Conservation (phyloP, 306 rosid genomes). For the Prunus salicina region DNA sequence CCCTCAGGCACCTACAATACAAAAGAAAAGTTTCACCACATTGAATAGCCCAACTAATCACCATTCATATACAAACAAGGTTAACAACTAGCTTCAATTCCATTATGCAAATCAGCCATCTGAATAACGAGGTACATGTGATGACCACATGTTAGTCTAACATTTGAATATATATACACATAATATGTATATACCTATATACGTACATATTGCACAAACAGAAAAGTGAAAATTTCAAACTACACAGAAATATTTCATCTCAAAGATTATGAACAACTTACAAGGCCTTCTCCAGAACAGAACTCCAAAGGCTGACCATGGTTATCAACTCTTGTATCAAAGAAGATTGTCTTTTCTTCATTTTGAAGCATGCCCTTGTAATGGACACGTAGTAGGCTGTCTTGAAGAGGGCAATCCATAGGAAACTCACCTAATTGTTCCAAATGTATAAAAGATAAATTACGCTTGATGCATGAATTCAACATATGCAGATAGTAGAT, state of each 20-base stretch:
- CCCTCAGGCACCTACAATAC: conserved; percentile 80
- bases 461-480: neutral
- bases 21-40: conserved; percentile 1
- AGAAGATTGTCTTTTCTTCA: conserved; percentile 66
- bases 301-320: conserved; percentile 88
- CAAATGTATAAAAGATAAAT: conserved; percentile 27
- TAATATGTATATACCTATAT: neutral
- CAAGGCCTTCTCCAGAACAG: conserved; percentile 96
- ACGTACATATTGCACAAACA: neutral
- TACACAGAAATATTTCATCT: conserved; percentile 18
- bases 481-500: neutral
- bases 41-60: conserved; percentile 8
- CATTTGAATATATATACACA: neutral
- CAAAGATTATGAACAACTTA: conserved; percentile 48
- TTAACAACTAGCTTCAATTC: neutral
- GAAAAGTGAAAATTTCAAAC: neutral
- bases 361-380: conserved; percentile 82
- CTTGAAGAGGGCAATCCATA: conserved; percentile 99
- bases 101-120: neutral
- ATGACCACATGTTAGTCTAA: neutral
- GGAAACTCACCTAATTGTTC: conserved; percentile 81
- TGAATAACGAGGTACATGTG: neutral
- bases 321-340: conserved; percentile 79
- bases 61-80: neutral
- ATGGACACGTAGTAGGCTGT: conserved; percentile 80